Evolutionary conservation across 2,329 filamentous ascomycete species (phyloP).

Genomic region (Pseudodiploospora longispora): DNA sequence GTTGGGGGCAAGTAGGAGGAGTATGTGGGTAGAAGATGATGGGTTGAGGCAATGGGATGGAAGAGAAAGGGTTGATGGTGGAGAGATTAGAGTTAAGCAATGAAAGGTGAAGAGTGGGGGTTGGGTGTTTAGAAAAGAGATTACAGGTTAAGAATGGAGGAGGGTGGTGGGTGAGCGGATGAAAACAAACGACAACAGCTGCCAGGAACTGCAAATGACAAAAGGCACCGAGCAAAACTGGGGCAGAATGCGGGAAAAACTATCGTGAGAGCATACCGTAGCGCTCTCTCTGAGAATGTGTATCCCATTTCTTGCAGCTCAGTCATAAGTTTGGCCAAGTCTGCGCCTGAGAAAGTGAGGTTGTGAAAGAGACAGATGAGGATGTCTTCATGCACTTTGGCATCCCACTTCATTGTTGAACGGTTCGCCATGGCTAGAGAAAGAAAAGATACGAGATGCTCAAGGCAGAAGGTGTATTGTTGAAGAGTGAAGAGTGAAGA

Average conservation of each 20-base stretch:
- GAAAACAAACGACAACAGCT: conserved; percentile 1
- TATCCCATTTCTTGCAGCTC: conserved; percentile 31
- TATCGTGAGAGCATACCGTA: conserved; percentile 26
- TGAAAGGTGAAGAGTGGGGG: not conserved
- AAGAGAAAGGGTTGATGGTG: conserved; percentile 2
- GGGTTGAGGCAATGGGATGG: not conserved
- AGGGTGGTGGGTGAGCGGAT: conserved; percentile 4
- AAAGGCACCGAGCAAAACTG: not conserved
- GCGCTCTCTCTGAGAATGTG: conserved; percentile 30
- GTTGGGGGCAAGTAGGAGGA: not conserved
- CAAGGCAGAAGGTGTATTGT: too few species aligned
- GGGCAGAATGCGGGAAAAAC: conserved; percentile 4
- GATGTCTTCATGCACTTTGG: conserved; percentile 35
- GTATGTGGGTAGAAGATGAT: not conserved
- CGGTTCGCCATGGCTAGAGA: conserved; percentile 19
- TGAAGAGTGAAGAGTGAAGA: too few species aligned
- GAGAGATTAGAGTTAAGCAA: not conserved
- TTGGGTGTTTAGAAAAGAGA: not conserved
- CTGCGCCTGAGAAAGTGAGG: conserved; percentile 21
- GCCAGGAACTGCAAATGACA: too few species aligned
- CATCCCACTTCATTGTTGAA: conserved; percentile 32
- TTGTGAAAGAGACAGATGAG: conserved; percentile 32
- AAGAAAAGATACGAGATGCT: not conserved
- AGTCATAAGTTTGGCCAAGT: conserved; percentile 29
- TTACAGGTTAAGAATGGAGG: conserved; percentile 1